phyloP scores from a whole-genome alignment of 1,284 basidiomycete genomes.

The Pisolithus thermaeus region DNA sequence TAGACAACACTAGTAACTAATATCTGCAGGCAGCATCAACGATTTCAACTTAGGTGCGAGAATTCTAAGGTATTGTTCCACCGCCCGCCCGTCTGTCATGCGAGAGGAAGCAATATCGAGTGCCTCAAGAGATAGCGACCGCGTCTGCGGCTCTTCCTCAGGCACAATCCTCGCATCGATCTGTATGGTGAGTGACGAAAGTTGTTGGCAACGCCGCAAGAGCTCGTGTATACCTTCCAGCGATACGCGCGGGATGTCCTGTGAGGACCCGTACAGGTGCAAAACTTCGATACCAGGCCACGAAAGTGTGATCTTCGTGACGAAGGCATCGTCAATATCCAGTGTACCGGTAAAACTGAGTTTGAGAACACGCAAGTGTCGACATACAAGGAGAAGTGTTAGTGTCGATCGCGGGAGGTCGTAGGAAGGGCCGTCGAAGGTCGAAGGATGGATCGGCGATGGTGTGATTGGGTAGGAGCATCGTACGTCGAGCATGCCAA shows the following conservation, averaged over 20 bases:
- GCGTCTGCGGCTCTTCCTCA: not conserved
- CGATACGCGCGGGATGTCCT: slow-evolving; percentile 8
- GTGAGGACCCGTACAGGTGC: slow-evolving; percentile 5
- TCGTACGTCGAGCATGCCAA: not conserved
- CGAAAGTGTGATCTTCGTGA: slow-evolving; percentile 19
- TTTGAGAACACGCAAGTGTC: slow-evolving; percentile 15
- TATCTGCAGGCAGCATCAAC: not conserved
- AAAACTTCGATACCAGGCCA: slow-evolving; percentile 25
- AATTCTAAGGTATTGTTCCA: slow-evolving; percentile 9
- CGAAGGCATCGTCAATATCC: slow-evolving; percentile 24
- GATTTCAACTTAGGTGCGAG: not conserved
- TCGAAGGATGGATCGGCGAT: slow-evolving; percentile 6
- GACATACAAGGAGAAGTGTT: slow-evolving; percentile 17
- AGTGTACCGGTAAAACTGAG: slow-evolving; percentile 24
- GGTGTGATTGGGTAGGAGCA: no score
- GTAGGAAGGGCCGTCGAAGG: not conserved
- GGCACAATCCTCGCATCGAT: slow-evolving; percentile 19
- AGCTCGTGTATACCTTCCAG: no score
- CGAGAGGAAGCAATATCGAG: slow-evolving; percentile 27
- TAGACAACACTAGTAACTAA: no score
- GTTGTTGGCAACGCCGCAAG: slow-evolving; percentile 9
- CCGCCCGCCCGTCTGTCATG: slow-evolving; percentile 19
- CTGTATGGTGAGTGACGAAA: slow-evolving; percentile 18
- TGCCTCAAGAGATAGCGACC: slow-evolving; percentile 12
- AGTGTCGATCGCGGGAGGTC: slow-evolving; percentile 19